Evolutionary conservation across 768 basidiomycete genomes (phyloP).

Genomic region (Boletellus sp.): DNA sequence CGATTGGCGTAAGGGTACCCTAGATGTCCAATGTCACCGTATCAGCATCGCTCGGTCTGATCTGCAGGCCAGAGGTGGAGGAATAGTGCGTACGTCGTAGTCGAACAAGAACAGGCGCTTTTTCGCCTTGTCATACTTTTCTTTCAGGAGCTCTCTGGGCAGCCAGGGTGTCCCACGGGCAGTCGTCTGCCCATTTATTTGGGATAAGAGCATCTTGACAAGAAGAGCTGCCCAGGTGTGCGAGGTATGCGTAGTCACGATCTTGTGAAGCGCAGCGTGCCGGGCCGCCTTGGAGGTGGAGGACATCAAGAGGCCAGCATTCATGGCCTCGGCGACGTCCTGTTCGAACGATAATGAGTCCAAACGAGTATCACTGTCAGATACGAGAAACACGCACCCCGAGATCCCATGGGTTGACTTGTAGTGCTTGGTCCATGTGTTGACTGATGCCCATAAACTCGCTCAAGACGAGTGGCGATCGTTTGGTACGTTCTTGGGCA

Average conservation of each 20-base stretch:
- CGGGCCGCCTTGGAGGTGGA: slow-evolving; percentile 67
- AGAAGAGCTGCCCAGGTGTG: slow-evolving; percentile 92
- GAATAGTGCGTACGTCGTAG: slow-evolving; percentile 70
- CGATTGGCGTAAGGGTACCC: slow-evolving; percentile 97
- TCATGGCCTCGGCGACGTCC: slow-evolving; percentile 88
- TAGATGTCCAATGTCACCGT: slow-evolving; percentile 25
- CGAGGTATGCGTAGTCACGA: slow-evolving; percentile 90
- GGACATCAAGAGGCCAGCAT: slow-evolving; percentile 82
- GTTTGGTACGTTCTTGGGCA: slow-evolving; percentile 81
- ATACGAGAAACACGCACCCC: slow-evolving; percentile 47
- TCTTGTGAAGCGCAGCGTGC: slow-evolving; percentile 74
- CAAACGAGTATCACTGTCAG: not conserved
- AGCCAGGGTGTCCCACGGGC: slow-evolving; percentile 85
- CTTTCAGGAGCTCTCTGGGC: slow-evolving; percentile 54
- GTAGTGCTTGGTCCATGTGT: slow-evolving; percentile 83
- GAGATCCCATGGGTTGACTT: slow-evolving; percentile 96
- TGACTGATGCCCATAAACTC: slow-evolving; percentile 98
- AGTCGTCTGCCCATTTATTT: slow-evolving; percentile 73
- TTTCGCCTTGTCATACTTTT: slow-evolving; percentile 61
- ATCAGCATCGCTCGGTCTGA: not conserved
- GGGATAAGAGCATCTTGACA: slow-evolving; percentile 81
- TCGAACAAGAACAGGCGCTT: slow-evolving; percentile 93
- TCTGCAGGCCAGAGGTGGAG: not conserved
- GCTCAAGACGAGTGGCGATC: slow-evolving; percentile 84
- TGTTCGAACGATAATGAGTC: slow-evolving; percentile 23